Evolutionary conservation across 352 stramenopile species (phyloP).

Genomic region (Blastocystis sp.): DNA sequence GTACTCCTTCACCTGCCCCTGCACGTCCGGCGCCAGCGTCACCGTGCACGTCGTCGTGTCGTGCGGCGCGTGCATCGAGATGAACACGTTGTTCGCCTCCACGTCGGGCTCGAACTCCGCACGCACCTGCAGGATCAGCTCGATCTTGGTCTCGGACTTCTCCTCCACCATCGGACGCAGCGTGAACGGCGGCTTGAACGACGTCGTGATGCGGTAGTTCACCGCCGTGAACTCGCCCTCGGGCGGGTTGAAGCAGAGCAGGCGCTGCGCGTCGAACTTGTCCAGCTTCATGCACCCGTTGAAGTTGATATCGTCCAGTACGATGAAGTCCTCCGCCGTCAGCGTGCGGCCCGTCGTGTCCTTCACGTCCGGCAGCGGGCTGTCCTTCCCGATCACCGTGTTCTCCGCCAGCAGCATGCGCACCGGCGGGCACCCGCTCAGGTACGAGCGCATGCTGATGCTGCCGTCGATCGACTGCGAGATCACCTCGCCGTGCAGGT

Average conservation of each 20-base stretch:
- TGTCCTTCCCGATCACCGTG: constrained; percentile 79
- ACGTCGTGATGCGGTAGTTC: constrained; percentile 94
- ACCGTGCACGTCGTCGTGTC: constrained; percentile 33
- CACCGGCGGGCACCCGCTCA: constrained; percentile 93
- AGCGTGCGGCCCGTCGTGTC: constrained; percentile 60
- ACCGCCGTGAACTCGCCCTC: constrained; percentile 88
- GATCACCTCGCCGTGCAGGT: constrained; percentile 89
- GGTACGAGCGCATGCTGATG: constrained; percentile 92
- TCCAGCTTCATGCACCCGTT: constrained; percentile 95
- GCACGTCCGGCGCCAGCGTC: constrained; percentile 72
- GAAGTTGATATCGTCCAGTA: constrained; percentile 97
- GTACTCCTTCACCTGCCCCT: constrained; percentile 86
- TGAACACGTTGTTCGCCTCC: constrained; percentile 70
- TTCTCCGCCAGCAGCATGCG: constrained; percentile 92
- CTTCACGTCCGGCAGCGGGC: constrained; percentile 4
- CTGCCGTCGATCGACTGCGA: constrained; percentile 95
- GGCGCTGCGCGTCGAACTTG: constrained; percentile 85
- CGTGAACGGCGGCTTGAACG: constrained; percentile 92
- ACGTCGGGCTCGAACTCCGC: constrained; percentile 73
- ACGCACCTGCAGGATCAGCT: constrained; percentile 74
- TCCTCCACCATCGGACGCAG: constrained; percentile 95
- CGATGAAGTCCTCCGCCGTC: constrained; percentile 81
- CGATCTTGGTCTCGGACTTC: constrained; percentile 77
- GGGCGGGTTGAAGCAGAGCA: constrained; percentile 83
- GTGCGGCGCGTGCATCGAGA: constrained; percentile 58